Base-by-base conservation (phyloP, 352 stramenopile species). In the Globisporangium takayamanum region DNA sequence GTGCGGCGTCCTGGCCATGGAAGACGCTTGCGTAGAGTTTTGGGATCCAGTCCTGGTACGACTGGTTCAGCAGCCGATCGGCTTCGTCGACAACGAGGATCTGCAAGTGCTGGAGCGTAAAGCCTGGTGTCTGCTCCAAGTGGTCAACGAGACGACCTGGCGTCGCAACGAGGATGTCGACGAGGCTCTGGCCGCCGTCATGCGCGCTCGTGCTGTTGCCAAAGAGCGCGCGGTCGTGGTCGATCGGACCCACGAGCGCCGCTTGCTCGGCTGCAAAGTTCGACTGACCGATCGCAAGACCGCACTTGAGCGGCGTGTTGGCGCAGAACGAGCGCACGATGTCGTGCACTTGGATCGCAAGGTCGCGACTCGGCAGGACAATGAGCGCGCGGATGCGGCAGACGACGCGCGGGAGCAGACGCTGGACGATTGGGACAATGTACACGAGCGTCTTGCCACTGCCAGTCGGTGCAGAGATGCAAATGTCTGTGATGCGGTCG, bases 11-110 rank as follows among this genome's bases (percentile, higher is more conserved):
- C 33, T 87, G 76, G 15, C 74, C 76, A 50, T 80, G 78, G 58
- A 90, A 94, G 49, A 92, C 80, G 67, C 80, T 92, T 25, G 76
- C 76, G 55, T 94, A 92, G 25, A 99, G 87, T 68, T 96, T 93
- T 14, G 78, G 66, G 50, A 99, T 96, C 95, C 95, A 99, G 75
- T 98, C 94, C 66, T 99, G 94, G 73, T 99, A 99, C 53, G 84
- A 92, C 76, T 99, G 94, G 64, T 95, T 98, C 54, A 99, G 66
- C 52, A 99, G 76, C 20, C 96, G 78, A 72, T 99, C 97, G 0
- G 95, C 96, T 76, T 99, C 97, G 62, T 99, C 97, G 33, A 99
- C 87, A 2, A 99, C 92, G 46, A 99, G 80, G 65, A 97, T 98
- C 68, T 94, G 78, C 52, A 99, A 72, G 68, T 99, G 95, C 64